Conservation (phyloP, 331 rosid species). For the Erythrophleum ivorense region DNA sequence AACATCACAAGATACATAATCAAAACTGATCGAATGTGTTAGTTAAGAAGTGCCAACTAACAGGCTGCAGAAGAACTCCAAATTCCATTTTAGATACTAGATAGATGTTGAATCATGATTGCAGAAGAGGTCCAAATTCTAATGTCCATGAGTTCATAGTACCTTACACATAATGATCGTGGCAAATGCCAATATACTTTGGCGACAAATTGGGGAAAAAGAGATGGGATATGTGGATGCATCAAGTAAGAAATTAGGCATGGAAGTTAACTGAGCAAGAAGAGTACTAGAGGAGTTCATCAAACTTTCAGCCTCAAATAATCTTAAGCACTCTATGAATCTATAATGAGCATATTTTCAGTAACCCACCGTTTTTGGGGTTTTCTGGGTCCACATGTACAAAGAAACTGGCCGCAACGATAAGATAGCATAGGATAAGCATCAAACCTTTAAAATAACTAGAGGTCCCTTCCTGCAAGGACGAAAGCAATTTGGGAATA, state of each 20-base stretch:
- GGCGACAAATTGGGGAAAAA: not conserved
- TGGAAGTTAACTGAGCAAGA: not conserved
- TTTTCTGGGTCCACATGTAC: conserved; percentile 83
- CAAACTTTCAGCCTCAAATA: not conserved
- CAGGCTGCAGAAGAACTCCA: not conserved
- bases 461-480: conserved; percentile 89
- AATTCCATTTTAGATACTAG: not conserved
- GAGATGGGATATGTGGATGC: not conserved
- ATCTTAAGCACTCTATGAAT: conserved; percentile 1
- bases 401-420: conserved; percentile 91
- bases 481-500: conserved; percentile 26
- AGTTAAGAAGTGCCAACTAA: not conserved
- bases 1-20: conserved; percentile 24
- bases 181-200: not conserved
- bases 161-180: not conserved
- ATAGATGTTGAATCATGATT: conserved; percentile 1
- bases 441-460: conserved; percentile 92
- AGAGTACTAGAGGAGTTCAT: not conserved
- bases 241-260: not conserved
- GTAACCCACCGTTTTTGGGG: conserved; percentile 66
- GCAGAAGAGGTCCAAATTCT: conserved; percentile 9
- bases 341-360: conserved; percentile 25
- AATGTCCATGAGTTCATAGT: not conserved
- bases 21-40: not conserved
- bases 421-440: conserved; percentile 88